Percentiles rank a stretch among this genome's conserved stretches.
Conservation (phyloP, 352 stramenopile species). For the Globisporangium nodosum region DNA sequence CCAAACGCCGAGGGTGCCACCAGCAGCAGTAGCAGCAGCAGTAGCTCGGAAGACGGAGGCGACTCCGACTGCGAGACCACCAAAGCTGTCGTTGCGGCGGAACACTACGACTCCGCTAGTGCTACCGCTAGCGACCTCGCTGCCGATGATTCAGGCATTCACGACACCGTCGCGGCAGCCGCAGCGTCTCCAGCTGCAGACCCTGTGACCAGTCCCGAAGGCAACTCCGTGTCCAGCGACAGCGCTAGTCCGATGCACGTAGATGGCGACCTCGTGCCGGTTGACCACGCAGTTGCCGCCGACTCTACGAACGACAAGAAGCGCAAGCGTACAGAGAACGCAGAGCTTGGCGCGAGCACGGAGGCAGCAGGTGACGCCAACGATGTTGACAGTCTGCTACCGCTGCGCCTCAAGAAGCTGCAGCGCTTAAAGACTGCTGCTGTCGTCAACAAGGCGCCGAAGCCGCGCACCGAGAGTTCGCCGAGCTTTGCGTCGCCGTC, state of each 20-base stretch:
- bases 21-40: background rate
- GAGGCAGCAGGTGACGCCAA: background rate
- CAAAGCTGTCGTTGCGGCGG: background rate
- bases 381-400: constrained; percentile 3
- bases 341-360: background rate
- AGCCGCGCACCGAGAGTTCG: background rate
- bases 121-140: background rate
- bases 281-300: background rate
- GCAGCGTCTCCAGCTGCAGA: background rate
- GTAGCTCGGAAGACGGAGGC: constrained; percentile 4
- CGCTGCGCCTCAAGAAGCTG: constrained; percentile 8
- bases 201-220: background rate
- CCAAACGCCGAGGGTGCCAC: background rate
- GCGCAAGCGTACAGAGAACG: constrained; percentile 6
- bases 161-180: background rate
- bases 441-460: background rate
- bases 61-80: background rate
- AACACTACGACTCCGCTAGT: background rate
- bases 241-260: background rate
- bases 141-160: background rate
- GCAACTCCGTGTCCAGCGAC: background rate
- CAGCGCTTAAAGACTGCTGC: background rate
- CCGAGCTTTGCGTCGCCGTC: constrained; percentile 13
- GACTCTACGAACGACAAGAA: constrained; percentile 2
- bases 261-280: background rate